A percentile compares a stretch with the other conserved stretches of the same genome.
Conservation (phyloP, 768 basidiomycete genomes). For the Suillus cothurnatus region DNA sequence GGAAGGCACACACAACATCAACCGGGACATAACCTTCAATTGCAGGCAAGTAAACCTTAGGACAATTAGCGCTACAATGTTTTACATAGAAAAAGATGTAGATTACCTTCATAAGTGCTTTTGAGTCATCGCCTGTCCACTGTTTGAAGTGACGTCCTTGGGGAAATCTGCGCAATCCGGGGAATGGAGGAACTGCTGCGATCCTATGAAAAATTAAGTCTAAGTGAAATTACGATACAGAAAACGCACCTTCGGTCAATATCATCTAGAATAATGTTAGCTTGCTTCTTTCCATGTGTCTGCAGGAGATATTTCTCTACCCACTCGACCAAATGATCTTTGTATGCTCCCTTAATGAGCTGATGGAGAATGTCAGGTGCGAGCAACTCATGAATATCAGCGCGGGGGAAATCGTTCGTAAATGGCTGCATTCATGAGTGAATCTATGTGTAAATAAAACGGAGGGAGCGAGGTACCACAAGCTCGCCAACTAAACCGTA, state of each 20-base stretch:
- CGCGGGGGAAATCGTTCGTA: slow-evolving; percentile 16
- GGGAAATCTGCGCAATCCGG: slow-evolving; percentile 18
- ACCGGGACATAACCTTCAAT: slow-evolving; percentile 6
- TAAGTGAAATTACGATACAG: neutral
- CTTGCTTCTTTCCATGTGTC: slow-evolving; percentile 34
- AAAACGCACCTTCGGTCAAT: slow-evolving; percentile 10
- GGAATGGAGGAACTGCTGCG: slow-evolving; percentile 25
- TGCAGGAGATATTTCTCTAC: slow-evolving; percentile 1
- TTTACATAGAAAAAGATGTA: neutral
- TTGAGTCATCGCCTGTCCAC: slow-evolving; percentile 26
- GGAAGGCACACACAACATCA: neutral
- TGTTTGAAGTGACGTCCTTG: slow-evolving; percentile 21
- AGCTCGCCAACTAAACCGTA: slow-evolving; percentile 35
- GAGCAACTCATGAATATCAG: slow-evolving; percentile 34
- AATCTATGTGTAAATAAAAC: neutral
- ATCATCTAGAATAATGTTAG: slow-evolving; percentile 46
- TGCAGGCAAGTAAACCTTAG: slow-evolving; percentile 5
- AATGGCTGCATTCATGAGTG: neutral
- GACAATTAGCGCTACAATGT: neutral
- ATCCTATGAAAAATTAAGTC: slow-evolving; percentile 21
- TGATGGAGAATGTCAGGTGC: slow-evolving; percentile 49
- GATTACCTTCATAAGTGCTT: slow-evolving; percentile 27
- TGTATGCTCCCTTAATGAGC: slow-evolving; percentile 49
- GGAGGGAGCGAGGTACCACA: neutral
- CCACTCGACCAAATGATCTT: slow-evolving; percentile 45